Base-by-base conservation (phyloP, 139 green algal species). In the Nannochloris sp. region DNA sequence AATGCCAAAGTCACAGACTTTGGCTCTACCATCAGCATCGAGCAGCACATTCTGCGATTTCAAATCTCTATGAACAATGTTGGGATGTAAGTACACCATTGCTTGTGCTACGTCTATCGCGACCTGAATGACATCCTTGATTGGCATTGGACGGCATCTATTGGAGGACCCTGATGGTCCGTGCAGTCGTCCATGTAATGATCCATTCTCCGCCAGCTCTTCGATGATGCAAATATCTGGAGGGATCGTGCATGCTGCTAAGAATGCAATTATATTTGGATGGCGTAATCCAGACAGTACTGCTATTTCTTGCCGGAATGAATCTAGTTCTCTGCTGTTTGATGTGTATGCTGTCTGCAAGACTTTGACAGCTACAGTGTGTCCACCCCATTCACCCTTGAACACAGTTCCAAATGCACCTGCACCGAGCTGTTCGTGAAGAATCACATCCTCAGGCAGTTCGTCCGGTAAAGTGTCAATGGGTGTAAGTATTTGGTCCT, bases 141-240 rank as follows among this genome's bases (percentile, higher is more conserved):
- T 66, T 20, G 51, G 59, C 63, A 87, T 61, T 3, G 72, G 37
- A 2, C 56, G 65, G 51, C 14, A 66, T 46, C 33, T 31, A 10
- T 60, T 30, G 14, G 49, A 63, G 10, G 13, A 26, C 16, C 59
- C 66, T 25, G 66, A 46, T 59, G 50, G 60, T 37, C 55, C 66
- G 65, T 88, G 82, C 61, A 89, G 64, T 3, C 61, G 61, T 14
- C 30, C 30, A 48, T 85, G 61, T 65, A 90, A 75, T 9, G 68
- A 84, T 9, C 80, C 82, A 4, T 69, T 75, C 28, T 69, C 31
- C 0, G 74, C 82, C 48, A 90, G 75, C 72, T 90, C 83, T 76
- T 90, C 81, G 9, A 90, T 70, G n/a, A 90, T 86, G 74, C 78
- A 89, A 45, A 90, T 75, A 66, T 84, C 66, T 30, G 84, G 84